Percentiles rank a stretch among this genome's conserved stretches.
phyloP scores from a whole-genome alignment of 1,139 yeast genomes.

The Hyphopichia burtonii region DNA sequence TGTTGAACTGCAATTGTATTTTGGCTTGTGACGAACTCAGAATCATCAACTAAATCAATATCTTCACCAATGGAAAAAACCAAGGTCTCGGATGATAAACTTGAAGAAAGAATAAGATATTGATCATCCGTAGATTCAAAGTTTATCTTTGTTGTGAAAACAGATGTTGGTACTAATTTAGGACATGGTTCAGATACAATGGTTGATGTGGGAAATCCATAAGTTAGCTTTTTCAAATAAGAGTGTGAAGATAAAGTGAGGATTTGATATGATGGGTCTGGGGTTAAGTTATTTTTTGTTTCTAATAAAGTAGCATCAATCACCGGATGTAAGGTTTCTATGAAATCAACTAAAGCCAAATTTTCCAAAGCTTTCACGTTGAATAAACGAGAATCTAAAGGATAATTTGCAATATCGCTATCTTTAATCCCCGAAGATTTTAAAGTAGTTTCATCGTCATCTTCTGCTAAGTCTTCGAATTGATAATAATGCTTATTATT shows the following conservation, averaged over 20 bases:
- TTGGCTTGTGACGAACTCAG: slow-evolving; percentile 55
- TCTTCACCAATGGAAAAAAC: slow-evolving; percentile 77
- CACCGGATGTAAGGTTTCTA: slow-evolving; percentile 59
- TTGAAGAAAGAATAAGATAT: slow-evolving; percentile 66
- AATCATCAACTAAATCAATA: slow-evolving; percentile 72
- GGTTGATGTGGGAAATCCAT: slow-evolving; percentile 60
- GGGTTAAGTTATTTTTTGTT: slow-evolving; percentile 30
- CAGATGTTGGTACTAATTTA: slow-evolving; percentile 49
- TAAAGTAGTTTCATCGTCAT: slow-evolving; percentile 30
- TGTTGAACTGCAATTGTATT: slow-evolving; percentile 71
- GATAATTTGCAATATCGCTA: slow-evolving; percentile 4
- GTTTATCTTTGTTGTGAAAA: slow-evolving; percentile 58
- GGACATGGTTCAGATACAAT: slow-evolving; percentile 76
- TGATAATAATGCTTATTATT: slow-evolving; percentile 70
- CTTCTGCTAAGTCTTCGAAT: slow-evolving; percentile 69
- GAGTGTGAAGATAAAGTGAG: slow-evolving; percentile 36
- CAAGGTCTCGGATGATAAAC: slow-evolving; percentile 56
- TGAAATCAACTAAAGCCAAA: slow-evolving; percentile 54
- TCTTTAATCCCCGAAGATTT: slow-evolving; percentile 13
- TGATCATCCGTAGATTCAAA: slow-evolving; percentile 52
- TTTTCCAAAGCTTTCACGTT: slow-evolving; percentile 46
- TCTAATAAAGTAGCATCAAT: slow-evolving; percentile 46
- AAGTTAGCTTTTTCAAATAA: slow-evolving; percentile 49
- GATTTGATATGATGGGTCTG: slow-evolving; percentile 34
- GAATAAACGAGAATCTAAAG: slow-evolving; percentile 8